Evolutionary conservation across 108 stramenopile genomes (phyloP).

Genomic region (Stephanodiscus triporus): DNA sequence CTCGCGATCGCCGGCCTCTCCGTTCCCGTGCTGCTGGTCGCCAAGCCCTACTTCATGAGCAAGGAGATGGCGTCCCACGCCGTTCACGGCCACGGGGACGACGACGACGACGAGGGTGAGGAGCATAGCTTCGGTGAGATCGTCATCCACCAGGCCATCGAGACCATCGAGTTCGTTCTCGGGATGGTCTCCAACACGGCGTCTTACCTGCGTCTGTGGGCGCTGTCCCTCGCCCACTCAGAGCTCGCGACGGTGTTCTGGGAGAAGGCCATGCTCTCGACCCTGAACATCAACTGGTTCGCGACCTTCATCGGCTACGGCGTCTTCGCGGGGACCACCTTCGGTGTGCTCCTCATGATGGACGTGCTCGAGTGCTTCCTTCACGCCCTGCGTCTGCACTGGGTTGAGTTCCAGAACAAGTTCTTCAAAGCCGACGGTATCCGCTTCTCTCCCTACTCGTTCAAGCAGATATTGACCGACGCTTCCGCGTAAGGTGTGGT

Average conservation of each 20-base stretch:
- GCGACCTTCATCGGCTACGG: constrained; percentile 95
- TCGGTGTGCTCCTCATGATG: constrained; percentile 97
- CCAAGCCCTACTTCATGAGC: constrained; percentile 90
- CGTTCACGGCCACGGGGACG: constrained; percentile 57
- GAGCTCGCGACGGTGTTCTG: constrained; percentile 98
- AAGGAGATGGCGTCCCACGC: constrained; percentile 66
- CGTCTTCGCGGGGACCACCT: constrained; percentile 95
- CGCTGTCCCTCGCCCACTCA: constrained; percentile 97
- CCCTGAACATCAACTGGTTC: constrained; percentile 90
- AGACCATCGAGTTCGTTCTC: constrained; percentile 99
- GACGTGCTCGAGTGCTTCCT: constrained; percentile 99
- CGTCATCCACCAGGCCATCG: constrained; percentile 96
- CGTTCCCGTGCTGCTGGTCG: constrained; percentile 93
- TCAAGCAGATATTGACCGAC: constrained; percentile 83
- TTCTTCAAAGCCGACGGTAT: constrained; percentile 97
- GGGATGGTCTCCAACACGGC: constrained; percentile 99
- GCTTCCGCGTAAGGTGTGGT: constrained; percentile 37
- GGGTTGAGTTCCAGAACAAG: constrained; percentile 99
- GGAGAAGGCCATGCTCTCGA: constrained; percentile 96
- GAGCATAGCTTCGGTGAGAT: constrained; percentile 92
- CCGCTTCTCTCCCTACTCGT: constrained; percentile 89
- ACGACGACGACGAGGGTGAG: constrained; percentile 68
- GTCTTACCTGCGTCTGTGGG: constrained; percentile 99
- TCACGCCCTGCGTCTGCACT: constrained; percentile 98
- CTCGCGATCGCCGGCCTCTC: constrained; percentile 88